These are phyloP conservation scores for Biscutella laevigata DNA, from an alignment of 441 rosid species.

Conservation along the genomic window DNA sequence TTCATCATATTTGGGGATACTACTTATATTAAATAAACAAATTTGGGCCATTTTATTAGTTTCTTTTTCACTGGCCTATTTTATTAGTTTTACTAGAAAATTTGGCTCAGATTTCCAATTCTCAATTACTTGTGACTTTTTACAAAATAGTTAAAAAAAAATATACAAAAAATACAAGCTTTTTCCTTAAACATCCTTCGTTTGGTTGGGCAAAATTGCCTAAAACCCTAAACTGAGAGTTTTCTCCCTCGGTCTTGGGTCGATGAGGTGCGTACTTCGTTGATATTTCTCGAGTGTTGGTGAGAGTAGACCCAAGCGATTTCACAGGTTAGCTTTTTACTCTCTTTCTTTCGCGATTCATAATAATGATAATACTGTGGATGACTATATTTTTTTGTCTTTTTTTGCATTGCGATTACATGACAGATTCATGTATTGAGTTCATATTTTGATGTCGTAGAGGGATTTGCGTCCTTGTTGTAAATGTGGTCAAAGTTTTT, in stretches of 20 bases:
- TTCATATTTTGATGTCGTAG: neutral
- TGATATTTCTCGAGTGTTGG: neutral
- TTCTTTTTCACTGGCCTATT: too few relatives aligned
- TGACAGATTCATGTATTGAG: neutral
- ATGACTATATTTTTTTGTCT: too few relatives aligned
- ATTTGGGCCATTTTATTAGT: too few relatives aligned
- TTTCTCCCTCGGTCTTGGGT: neutral
- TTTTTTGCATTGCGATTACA: neutral
- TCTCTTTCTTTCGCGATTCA: neutral
- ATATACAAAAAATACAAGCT: slow-evolving; percentile 1
- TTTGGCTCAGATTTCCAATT: too few relatives aligned
- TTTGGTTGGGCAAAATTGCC: too few relatives aligned
- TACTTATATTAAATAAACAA: too few relatives aligned
- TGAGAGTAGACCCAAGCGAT: neutral
- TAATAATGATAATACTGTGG: neutral
- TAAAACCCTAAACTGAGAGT: slow-evolving; percentile 20
- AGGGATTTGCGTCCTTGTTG: neutral
- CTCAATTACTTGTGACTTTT: too few relatives aligned
- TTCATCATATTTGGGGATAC: too few relatives aligned
- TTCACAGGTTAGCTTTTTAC: neutral
- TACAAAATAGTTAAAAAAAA: too few relatives aligned
- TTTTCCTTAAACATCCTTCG: too few relatives aligned
- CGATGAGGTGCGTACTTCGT: slow-evolving; percentile 4
- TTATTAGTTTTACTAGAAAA: too few relatives aligned
- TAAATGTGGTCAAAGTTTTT: neutral